Base-by-base conservation (phyloP, 2,329 filamentous ascomycete species). In the Pestalotiopsis sp. region DNA sequence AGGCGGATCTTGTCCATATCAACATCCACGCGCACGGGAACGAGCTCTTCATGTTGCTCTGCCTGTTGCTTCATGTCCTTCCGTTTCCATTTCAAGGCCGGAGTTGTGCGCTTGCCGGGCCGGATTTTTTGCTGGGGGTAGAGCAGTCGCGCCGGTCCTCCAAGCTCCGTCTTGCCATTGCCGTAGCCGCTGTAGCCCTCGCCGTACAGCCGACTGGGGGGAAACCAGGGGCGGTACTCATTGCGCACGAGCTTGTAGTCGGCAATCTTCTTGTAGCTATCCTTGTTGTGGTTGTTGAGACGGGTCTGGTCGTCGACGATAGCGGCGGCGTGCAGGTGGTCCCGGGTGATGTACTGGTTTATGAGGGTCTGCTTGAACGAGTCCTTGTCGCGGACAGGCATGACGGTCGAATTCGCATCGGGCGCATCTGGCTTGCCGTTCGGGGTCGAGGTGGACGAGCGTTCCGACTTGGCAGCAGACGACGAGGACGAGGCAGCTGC, bases 1-100 rank as follows among this genome's bases (percentile, higher is more conserved):
- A 99, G 86, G 81, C 96, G 96, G 75, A 98, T 89, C 83, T 97
- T 97, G 73, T 98, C 95, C 87, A 93, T 93, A 76, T 99, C 96
- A 64, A 98, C 93, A 75, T 99, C 96, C 67, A 99, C 83, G 62
- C 96, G 90, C 72, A 99, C 88, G 2, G 96, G 96, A 1, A 98
- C 93, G 66, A 99, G 84, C 77, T 98, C 94, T 79, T 99, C 96
- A 66, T 93, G 87, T 77, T 95, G 92, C 74, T 98, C 95, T 27
- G 93, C 94, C 82, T 98, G 96, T 73, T 91, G 89, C 71, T 90
- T 88, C 83, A 95, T 88, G 73, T 97, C 94, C 78, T 94, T 94
- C 75, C 93, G 90, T 74, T 89, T 87, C 71, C 95, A 88, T 71
- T 92, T 92, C 64, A 97, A 81, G 70, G 91, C 85, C 39, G 90